phyloP scores from a whole-genome alignment of 345 rosid species.

The Viola odorata region DNA sequence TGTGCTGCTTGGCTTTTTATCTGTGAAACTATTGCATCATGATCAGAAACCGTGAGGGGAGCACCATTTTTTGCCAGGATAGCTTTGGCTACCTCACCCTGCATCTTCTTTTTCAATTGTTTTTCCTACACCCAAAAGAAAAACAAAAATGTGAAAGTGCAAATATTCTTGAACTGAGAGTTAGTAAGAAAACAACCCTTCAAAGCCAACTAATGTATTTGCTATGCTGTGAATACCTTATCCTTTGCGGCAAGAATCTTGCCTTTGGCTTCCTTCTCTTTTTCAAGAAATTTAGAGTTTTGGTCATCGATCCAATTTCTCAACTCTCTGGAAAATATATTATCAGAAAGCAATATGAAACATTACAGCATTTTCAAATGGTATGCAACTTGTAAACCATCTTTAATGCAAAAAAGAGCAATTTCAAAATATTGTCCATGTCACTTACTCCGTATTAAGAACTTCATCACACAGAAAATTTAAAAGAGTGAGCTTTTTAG shows the following conservation, averaged over 20 bases:
- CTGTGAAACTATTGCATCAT: constrained; percentile 34
- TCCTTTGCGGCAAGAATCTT: constrained; percentile 47
- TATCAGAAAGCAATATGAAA: background rate
- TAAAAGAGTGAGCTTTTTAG: constrained; percentile 46
- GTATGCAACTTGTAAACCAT: too few relatives aligned
- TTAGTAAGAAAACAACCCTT: background rate
- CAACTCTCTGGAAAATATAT: constrained; percentile 28
- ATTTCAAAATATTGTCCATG: background rate
- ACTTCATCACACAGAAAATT: constrained; percentile 65
- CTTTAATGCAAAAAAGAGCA: background rate
- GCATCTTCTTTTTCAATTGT: constrained; percentile 43
- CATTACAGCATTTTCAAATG: too few relatives aligned
- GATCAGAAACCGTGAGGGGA: constrained; percentile 43
- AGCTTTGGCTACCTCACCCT: constrained; percentile 55
- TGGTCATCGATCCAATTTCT: constrained; percentile 59
- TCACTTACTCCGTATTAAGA: constrained; percentile 54
- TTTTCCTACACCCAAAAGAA: constrained; percentile 43
- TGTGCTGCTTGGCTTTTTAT: constrained; percentile 47
- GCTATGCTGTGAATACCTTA: constrained; percentile 36
- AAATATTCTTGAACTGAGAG: background rate
- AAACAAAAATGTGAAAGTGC: background rate
- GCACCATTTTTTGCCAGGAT: constrained; percentile 38
- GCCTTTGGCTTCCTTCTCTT: constrained; percentile 46
- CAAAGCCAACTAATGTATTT: constrained; percentile 1
- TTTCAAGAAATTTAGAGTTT: constrained; percentile 33